Percentiles rank a stretch among this genome's conserved stretches.
These are phyloP conservation scores for Tolypocladium amazonense DNA, from an alignment of 2,329 filamentous ascomycete species.

Conservation along the genomic window DNA sequence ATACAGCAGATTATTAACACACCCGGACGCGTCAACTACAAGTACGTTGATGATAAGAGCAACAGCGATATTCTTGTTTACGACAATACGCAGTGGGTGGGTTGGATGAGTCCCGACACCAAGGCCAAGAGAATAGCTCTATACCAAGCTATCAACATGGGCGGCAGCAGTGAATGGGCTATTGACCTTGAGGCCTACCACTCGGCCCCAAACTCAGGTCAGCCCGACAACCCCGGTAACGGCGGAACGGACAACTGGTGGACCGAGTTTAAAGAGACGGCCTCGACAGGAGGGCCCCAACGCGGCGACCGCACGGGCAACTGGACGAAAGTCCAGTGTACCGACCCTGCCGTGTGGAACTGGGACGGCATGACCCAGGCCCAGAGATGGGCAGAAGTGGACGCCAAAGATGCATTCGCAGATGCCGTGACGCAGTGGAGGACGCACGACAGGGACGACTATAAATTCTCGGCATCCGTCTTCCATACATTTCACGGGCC, in stretches of 20 bases:
- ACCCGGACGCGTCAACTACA: background rate
- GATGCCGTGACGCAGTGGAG: background rate
- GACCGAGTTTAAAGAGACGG: background rate
- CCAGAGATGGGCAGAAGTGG: background rate
- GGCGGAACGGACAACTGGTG: too few species aligned
- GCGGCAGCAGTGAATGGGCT: too few species aligned
- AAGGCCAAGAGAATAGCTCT: too few species aligned
- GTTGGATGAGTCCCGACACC: too few species aligned
- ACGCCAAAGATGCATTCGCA: background rate
- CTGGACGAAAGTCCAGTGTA: background rate
- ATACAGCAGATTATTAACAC: constrained; percentile 13
- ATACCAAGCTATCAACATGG: too few species aligned
- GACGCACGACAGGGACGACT: background rate
- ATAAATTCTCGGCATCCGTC: background rate
- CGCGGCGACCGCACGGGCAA: background rate
- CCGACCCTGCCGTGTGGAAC: background rate
- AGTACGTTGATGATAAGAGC: background rate
- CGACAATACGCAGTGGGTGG: too few species aligned
- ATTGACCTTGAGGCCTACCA: too few species aligned
- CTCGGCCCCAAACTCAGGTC: too few species aligned
- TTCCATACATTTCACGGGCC: background rate
- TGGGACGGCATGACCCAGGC: background rate
- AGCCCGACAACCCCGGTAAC: too few species aligned
- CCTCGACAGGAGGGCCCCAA: background rate
- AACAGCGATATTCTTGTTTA: background rate